These are phyloP conservation scores for Tilletia indica DNA, from an alignment of 1,284 basidiomycete species.

Conservation along the genomic window DNA sequence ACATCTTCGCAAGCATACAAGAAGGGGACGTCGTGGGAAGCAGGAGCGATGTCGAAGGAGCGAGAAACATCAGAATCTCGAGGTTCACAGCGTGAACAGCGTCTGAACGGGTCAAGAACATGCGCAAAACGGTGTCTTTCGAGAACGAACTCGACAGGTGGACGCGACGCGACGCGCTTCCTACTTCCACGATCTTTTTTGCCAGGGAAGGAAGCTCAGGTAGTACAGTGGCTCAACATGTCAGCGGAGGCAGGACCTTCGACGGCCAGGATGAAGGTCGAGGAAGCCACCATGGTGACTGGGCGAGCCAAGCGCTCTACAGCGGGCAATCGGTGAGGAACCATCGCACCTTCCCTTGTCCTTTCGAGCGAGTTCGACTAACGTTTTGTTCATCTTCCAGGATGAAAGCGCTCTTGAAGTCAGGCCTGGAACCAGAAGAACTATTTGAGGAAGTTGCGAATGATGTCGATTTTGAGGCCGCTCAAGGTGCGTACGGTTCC, in stretches of 20 bases:
- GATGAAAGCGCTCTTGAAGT: constrained; percentile 48
- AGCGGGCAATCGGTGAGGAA: constrained; percentile 31
- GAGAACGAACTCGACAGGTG: too few relatives aligned
- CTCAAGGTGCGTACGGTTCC: constrained; percentile 23
- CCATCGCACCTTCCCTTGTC: background rate
- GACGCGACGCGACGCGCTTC: too few relatives aligned
- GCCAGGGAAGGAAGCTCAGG: too few relatives aligned
- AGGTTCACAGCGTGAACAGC: too few relatives aligned
- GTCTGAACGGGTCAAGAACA: too few relatives aligned
- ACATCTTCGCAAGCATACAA: too few relatives aligned
- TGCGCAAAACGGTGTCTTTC: too few relatives aligned
- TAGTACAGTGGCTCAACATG: background rate
- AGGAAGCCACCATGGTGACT: constrained; percentile 25
- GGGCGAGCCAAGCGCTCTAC: constrained; percentile 35
- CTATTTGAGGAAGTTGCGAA: constrained; percentile 49
- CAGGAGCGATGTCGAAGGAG: too few relatives aligned
- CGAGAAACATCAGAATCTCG: too few relatives aligned
- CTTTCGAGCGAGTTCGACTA: background rate
- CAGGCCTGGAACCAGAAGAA: constrained; percentile 46
- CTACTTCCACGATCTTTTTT: too few relatives aligned
- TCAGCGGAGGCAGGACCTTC: background rate
- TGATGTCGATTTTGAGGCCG: constrained; percentile 45
- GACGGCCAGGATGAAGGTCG: background rate
- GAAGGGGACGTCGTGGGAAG: too few relatives aligned
- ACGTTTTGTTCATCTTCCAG: constrained; percentile 1